A percentile compares a stretch with the other conserved stretches of the same genome.
These are phyloP conservation scores for Holtermannia corniformis DNA, from an alignment of 768 basidiomycete genomes.

Conservation along the genomic window DNA sequence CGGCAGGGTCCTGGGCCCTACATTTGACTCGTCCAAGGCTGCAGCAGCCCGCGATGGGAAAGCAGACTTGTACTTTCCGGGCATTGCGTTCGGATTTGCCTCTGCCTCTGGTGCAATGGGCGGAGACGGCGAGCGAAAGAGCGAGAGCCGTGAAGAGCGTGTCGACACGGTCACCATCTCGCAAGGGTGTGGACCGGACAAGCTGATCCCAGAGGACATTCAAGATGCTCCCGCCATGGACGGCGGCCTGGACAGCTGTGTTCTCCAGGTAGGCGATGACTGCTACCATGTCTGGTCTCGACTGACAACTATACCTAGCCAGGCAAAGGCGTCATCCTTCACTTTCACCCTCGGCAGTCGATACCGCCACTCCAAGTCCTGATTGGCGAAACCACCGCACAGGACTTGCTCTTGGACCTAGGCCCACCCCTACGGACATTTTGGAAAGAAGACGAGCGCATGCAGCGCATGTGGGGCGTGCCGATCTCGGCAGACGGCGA, in stretches of 20 bases:
- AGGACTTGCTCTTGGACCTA: conserved; percentile 68
- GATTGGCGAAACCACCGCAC: conserved; percentile 67
- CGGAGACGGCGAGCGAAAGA: conserved; percentile 5
- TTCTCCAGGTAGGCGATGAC: no score
- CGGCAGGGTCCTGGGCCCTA: conserved; percentile 32
- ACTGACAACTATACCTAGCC: no score
- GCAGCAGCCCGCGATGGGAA: conserved; percentile 2
- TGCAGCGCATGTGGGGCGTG: conserved; percentile 34
- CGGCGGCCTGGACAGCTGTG: background rate
- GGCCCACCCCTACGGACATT: conserved; percentile 67
- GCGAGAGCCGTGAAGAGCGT: background rate
- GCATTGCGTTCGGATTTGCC: conserved; percentile 28
- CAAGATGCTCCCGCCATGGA: background rate
- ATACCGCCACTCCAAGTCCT: conserved; percentile 50
- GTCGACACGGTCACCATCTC: background rate
- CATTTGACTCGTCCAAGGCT: conserved; percentile 14
- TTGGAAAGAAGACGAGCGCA: conserved; percentile 68
- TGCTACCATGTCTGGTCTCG: conserved; percentile 4
- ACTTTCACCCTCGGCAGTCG: conserved; percentile 23
- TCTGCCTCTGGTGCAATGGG: no score
- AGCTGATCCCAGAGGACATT: background rate
- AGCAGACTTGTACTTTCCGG: conserved; percentile 34
- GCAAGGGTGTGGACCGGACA: background rate
- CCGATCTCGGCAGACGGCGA: no score
- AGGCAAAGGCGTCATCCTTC: conserved; percentile 22